Evolutionary conservation across 768 basidiomycete genomes (phyloP), one percentile per base, ranked within the genome.

Genomic region (Kwoniella newhampshirensis): DNA sequence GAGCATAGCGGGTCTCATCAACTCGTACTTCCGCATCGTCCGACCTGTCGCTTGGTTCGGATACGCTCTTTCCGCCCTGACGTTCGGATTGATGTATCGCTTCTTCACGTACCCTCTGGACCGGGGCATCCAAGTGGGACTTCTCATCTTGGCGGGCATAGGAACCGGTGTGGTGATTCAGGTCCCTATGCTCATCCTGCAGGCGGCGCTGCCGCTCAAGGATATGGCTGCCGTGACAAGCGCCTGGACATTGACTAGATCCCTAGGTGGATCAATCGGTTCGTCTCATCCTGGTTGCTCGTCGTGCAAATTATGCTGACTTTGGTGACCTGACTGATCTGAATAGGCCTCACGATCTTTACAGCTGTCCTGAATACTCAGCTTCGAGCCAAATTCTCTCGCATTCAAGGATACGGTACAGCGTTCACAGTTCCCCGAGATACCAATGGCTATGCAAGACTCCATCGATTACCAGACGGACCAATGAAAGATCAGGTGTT

Each of bases 141-240:
- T 76, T 7, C 51, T 66, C 12, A 51, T 69, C 20, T 35, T 76
- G 9, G 60, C 63, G 1, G 75, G 66, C 4, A 50, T 72, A 3
- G 73, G 73, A 3, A 56, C 66, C 30, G 75, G 75, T 6, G 44
- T 66, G 21, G 66, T 65, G n/a, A 57, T 76, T 0, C 51, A 54
- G 12, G 56, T 60, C 4, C 73, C 73, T 0, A 50, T 74, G 41
- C 45, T 76, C 18, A 60, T 71, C 28, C 40, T 76, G 0, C 73
- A 74, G 44, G 66, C 71, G 15, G 74, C 75, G 4, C 74, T 76
- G 75, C 75, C 75, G 2, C 40, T 76, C 35, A 73, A 71, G 41
- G 75, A 76, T 12, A 74, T 74, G 73, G 73, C 69, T 9, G 67
- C 71, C 21, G 54, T 66, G 3, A 76, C 75, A 4, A 54, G 54